Conservation (phyloP, 1,139 yeast species). For the Protomyces macrosporus region DNA sequence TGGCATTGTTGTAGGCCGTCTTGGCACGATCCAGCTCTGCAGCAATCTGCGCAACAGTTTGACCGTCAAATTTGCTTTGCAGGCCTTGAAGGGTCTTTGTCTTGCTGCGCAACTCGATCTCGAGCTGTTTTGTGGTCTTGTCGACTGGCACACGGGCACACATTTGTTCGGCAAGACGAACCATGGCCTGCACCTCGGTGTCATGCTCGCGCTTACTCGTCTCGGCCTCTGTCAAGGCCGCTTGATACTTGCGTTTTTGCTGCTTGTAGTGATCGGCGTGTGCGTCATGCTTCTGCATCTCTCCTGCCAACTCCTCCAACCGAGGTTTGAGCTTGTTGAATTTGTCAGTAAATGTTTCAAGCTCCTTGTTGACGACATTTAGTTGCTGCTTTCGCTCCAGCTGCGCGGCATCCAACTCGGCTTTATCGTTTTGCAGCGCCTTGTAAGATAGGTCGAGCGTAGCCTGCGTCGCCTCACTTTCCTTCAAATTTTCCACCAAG, state of each 20-base stretch:
- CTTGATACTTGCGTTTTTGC: neutral
- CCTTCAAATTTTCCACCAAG: slow-evolving; percentile 10
- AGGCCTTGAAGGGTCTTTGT: slow-evolving; percentile 9
- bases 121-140: slow-evolving; percentile 10
- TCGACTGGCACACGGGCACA: slow-evolving; percentile 26
- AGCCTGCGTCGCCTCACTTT: slow-evolving; percentile 8
- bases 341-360: slow-evolving; percentile 32
- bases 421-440: slow-evolving; percentile 13
- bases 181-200: neutral
- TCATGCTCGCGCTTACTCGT: neutral
- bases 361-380: slow-evolving; percentile 35
- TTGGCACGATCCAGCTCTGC: slow-evolving; percentile 13
- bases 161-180: slow-evolving; percentile 5
- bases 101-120: slow-evolving; percentile 12
- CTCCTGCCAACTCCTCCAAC: slow-evolving; percentile 30
- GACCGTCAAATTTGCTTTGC: slow-evolving; percentile 19
- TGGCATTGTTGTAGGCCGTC: slow-evolving; percentile 27
- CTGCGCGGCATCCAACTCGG: neutral
- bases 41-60: slow-evolving; percentile 28
- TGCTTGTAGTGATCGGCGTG: slow-evolving; percentile 5
- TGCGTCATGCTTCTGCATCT: slow-evolving; percentile 26
- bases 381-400: slow-evolving; percentile 29
- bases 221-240: neutral
- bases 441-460: slow-evolving; percentile 11
- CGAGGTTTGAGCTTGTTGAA: slow-evolving; percentile 30